Base-by-base conservation (phyloP, 257 asterid genomes). In the Salvia hispanica region DNA sequence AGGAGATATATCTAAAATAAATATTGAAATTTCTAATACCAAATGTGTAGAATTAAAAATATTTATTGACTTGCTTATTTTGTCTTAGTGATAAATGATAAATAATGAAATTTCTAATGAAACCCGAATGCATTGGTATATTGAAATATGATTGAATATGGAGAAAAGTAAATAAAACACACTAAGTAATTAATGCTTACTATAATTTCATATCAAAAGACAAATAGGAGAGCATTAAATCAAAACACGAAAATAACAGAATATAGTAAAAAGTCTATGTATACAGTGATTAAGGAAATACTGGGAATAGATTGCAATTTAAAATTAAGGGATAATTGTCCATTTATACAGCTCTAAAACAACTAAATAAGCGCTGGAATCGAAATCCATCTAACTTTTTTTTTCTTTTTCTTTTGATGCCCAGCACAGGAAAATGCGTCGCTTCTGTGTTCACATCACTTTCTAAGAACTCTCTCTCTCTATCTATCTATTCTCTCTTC, bases 361-460 rank as follows among this genome's bases (percentile, higher is more conserved):
- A 43, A 11, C 12, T 6, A 62, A 21, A 11, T 6, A 12, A 61
- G 37, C 39, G 40, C 31, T 51, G 45, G 13, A 61, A 16, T 60
- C 64, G 33, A 58, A 58, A 58, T 58, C 12, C 65, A 61, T 18
- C 3, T 25, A 25, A 34, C 39, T 34, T 3, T 5, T 34, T 34
- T 7, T 46, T 7, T 2, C 36, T 64, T 62, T 65, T 18, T 14
- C 61, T 66, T 37, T 51, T 10, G 60, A 52, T 11, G 25, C 39
- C 16, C 25, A 40, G 37, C 10, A 11, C 8, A 40, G 42, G 37
- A 34, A 7, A 59, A 25, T 12, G 45, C 21, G 14, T 18, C 65
- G 39, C 52, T 25, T 54, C 43, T 21, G 47, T 53, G 55, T 43
- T 68, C 73, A 43, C 14, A n/a, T 47, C 54, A 3, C 54, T 47